phyloP scores from a whole-genome alignment of 768 basidiomycete genomes.

The Tubosaeta brunneosetosa region DNA sequence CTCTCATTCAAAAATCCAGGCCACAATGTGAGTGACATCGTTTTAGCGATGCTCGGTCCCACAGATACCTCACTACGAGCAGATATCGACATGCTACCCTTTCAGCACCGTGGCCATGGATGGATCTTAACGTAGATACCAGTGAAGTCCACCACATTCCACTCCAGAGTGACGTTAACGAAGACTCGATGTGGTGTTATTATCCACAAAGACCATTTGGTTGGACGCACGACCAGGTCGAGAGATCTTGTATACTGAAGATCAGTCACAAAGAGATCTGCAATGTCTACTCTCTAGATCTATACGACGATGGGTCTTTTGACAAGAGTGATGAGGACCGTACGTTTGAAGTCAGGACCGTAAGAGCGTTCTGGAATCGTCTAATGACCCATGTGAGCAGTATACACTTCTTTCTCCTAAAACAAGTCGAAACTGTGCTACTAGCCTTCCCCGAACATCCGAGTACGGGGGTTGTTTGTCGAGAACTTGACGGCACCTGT shows the following conservation, averaged over 20 bases:
- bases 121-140: slow-evolving; percentile 33
- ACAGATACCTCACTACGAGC: background rate
- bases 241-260: slow-evolving; percentile 26
- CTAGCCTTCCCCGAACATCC: slow-evolving; percentile 34
- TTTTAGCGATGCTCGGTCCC: background rate
- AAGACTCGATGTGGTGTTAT: slow-evolving; percentile 18
- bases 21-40: slow-evolving; percentile 21
- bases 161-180: slow-evolving; percentile 7
- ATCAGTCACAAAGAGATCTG: slow-evolving; percentile 3
- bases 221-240: slow-evolving; percentile 32
- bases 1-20: slow-evolving; percentile 19
- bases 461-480: slow-evolving; percentile 48
- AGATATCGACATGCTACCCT: slow-evolving; percentile 39
- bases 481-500: slow-evolving; percentile 48
- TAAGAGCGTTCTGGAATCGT: slow-evolving; percentile 31
- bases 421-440: background rate
- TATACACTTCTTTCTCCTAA: background rate
- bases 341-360: slow-evolving; percentile 7
- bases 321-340: slow-evolving; percentile 1
- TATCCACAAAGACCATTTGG: slow-evolving; percentile 32
- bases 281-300: slow-evolving; percentile 24
- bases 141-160: slow-evolving; percentile 16
- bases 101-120: slow-evolving; percentile 41
- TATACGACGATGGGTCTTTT: slow-evolving; percentile 16
- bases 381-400: slow-evolving; percentile 32